phyloP scores from a whole-genome alignment of 257 asterid genomes.

The Fraxinus cuspidata region DNA sequence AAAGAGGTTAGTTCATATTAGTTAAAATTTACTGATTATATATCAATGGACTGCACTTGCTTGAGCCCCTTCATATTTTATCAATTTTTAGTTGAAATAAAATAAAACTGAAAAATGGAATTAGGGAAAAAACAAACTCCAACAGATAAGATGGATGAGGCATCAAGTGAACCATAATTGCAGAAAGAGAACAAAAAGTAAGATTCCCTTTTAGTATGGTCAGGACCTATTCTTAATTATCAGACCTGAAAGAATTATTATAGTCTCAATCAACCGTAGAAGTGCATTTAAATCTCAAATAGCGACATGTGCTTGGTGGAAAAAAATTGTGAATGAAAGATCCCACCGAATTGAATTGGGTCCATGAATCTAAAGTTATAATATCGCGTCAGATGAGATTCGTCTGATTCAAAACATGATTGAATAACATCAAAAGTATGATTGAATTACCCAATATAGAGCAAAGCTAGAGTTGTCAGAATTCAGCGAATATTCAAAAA shows the following conservation, averaged over 20 bases:
- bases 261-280: neutral
- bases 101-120: slow-evolving; percentile 1
- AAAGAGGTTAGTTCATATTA: neutral
- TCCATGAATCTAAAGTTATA: neutral
- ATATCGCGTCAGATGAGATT: neutral
- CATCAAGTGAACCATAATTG: neutral
- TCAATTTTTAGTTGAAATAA: slow-evolving; percentile 12
- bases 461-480: slow-evolving; percentile 14
- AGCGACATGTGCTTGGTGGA: neutral
- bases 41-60: slow-evolving; percentile 2
- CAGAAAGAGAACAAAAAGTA: neutral
- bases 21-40: slow-evolving; percentile 1
- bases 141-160: neutral
- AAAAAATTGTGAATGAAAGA: too few species aligned
- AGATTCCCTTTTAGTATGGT: neutral
- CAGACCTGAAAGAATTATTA: neutral
- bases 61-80: neutral
- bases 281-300: neutral
- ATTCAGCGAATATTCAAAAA: slow-evolving; percentile 9
- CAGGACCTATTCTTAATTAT: neutral
- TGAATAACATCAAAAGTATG: slow-evolving; percentile 6
- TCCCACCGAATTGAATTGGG: too few species aligned
- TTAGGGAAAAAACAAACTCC: slow-evolving; percentile 13
- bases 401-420: neutral
- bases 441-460: slow-evolving; percentile 11